phyloP scores from a whole-genome alignment of 169 alveolate species.

The Cryptosporidium viatorum region DNA sequence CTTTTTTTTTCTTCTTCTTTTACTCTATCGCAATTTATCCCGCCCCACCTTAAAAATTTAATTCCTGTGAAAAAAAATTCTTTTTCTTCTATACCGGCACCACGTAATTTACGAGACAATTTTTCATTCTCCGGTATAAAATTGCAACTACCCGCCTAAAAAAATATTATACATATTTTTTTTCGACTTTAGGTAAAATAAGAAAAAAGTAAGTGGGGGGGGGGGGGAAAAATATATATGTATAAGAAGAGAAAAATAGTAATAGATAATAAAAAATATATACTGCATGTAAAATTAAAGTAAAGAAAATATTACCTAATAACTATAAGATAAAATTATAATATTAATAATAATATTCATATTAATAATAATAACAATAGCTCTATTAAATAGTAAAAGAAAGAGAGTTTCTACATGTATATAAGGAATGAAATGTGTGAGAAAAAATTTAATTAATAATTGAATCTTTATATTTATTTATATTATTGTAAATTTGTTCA shows the following conservation, averaged over 20 bases:
- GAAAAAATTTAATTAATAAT: too few species aligned
- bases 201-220: neutral
- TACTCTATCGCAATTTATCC: neutral
- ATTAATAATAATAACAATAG: too few species aligned
- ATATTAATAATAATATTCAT: too few species aligned
- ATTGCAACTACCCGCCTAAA: neutral
- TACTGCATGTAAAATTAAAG: neutral
- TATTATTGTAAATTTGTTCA: too few species aligned
- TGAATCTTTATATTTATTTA: too few species aligned
- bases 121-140: neutral
- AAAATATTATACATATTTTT: neutral
- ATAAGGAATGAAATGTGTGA: too few species aligned
- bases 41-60: neutral
- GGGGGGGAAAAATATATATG: neutral
- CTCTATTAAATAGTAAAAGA: too few species aligned
- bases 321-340: neutral
- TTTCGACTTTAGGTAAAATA: neutral
- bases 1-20: too few species aligned
- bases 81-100: slow-evolving; percentile 1
- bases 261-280: too few species aligned
- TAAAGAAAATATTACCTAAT: neutral
- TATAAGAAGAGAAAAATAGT: too few species aligned
- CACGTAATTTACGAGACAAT: slow-evolving; percentile 11
- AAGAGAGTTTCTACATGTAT: too few species aligned
- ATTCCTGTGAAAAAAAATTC: neutral